A percentile compares a stretch with the other conserved stretches of the same genome.
Conservation (phyloP, 2,329 filamentous ascomycete species). For the Alternaria metachromatica region DNA sequence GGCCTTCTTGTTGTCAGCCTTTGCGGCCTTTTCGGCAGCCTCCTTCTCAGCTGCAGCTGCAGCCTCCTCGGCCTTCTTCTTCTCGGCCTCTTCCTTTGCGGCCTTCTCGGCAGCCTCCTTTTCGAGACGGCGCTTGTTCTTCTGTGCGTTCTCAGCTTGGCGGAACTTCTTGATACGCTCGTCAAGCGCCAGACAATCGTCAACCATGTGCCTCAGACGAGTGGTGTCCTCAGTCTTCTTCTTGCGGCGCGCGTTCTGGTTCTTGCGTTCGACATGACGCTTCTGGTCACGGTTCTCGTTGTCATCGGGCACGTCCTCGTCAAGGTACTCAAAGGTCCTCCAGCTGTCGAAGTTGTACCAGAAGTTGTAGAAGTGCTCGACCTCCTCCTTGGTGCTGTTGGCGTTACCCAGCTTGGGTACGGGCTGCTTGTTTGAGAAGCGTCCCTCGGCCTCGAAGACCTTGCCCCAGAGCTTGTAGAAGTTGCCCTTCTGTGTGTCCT, state of each 20-base stretch:
- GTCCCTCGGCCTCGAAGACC: slow-evolving; percentile 88
- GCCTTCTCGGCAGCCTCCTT: slow-evolving; percentile 91
- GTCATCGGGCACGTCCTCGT: slow-evolving; percentile 98
- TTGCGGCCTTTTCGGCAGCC: slow-evolving; percentile 81
- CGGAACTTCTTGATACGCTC: slow-evolving; percentile 98
- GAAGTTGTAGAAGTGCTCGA: slow-evolving; percentile 98
- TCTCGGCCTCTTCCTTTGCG: slow-evolving; percentile 81
- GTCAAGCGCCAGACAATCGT: slow-evolving; percentile 82
- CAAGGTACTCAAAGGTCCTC: slow-evolving; percentile 96
- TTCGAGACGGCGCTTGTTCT: slow-evolving; percentile 93
- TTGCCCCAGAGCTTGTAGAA: slow-evolving; percentile 94
- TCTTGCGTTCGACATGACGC: slow-evolving; percentile 97
- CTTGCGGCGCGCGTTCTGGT: slow-evolving; percentile 96
- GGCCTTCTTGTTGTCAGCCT: slow-evolving; percentile 87
- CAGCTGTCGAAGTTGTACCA: slow-evolving; percentile 99
- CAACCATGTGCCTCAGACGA: slow-evolving; percentile 86
- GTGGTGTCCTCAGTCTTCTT: slow-evolving; percentile 98
- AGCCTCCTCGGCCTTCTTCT: slow-evolving; percentile 84
- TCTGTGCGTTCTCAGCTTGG: slow-evolving; percentile 86
- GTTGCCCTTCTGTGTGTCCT: slow-evolving; percentile 82
- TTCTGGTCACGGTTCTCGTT: slow-evolving; percentile 99
- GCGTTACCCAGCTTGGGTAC: slow-evolving; percentile 87
- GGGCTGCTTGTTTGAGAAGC: slow-evolving; percentile 90
- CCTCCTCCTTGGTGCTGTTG: slow-evolving; percentile 84
- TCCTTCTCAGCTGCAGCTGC: slow-evolving; percentile 82